These are phyloP conservation scores for Monosporascus sp. DNA, from an alignment of 2,329 filamentous ascomycete genomes.

Conservation along the genomic window DNA sequence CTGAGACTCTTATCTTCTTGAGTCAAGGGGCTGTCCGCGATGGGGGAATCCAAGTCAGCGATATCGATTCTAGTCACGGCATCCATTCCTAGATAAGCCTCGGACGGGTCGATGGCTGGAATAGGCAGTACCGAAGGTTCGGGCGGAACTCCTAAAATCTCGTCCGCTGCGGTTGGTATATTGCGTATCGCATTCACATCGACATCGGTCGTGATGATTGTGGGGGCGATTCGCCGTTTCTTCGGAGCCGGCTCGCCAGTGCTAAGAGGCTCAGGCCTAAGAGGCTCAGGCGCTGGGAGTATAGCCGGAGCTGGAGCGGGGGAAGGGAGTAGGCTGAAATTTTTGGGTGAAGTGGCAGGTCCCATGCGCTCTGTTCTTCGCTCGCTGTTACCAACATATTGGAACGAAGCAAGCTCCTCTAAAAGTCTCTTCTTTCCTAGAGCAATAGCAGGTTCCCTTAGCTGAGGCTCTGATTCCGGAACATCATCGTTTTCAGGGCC, in stretches of 20 bases:
- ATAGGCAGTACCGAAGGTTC: not conserved
- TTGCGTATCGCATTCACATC: slow-evolving; percentile 13
- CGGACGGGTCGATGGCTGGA: not conserved
- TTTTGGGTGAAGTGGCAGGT: not conserved
- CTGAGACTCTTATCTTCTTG: slow-evolving; percentile 9
- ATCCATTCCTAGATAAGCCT: slow-evolving; percentile 20
- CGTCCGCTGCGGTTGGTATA: slow-evolving; percentile 22
- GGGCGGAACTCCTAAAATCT: slow-evolving; percentile 1
- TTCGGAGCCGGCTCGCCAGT: slow-evolving; percentile 13
- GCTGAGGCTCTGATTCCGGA: not conserved
- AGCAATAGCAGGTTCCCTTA: not conserved
- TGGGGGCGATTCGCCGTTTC: slow-evolving; percentile 20
- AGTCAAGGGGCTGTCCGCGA: not conserved
- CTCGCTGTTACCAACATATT: not conserved
- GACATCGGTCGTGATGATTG: slow-evolving; percentile 13
- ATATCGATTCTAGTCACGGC: slow-evolving; percentile 22
- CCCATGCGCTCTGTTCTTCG: not conserved
- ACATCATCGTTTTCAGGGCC: not conserved
- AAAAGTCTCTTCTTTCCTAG: not conserved
- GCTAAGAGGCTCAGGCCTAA: not conserved
- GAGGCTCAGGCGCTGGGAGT: not conserved
- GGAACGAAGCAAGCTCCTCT: not conserved
- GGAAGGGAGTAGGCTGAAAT: too few species aligned
- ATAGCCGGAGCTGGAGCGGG: not conserved
- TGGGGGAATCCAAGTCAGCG: slow-evolving; percentile 4